phyloP scores from a whole-genome alignment of 352 stramenopile species.

The Pythium vanterpoolii region DNA sequence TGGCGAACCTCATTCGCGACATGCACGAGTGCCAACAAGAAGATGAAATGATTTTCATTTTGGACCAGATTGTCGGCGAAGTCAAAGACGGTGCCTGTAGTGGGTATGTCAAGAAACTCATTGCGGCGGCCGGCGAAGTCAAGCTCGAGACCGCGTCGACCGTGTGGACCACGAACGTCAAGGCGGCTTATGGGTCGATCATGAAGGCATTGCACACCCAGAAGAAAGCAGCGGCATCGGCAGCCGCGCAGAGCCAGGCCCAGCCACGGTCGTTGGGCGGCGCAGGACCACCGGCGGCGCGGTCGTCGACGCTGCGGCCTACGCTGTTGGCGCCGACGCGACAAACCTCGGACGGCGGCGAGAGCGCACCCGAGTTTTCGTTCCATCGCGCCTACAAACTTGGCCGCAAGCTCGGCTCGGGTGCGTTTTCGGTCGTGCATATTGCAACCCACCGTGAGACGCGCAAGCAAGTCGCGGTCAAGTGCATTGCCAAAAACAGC shows the following conservation, averaged over 20 bases:
- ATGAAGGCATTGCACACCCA: slow-evolving; percentile 71
- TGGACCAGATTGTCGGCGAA: slow-evolving; percentile 79
- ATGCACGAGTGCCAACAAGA: slow-evolving; percentile 69
- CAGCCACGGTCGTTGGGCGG: not conserved
- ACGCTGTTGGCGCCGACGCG: slow-evolving; percentile 25
- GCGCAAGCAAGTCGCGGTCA: slow-evolving; percentile 76
- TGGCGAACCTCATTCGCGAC: slow-evolving; percentile 73
- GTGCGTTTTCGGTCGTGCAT: slow-evolving; percentile 88
- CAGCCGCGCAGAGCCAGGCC: not conserved
- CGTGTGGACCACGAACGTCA: slow-evolving; percentile 72
- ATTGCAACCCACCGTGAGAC: slow-evolving; percentile 72
- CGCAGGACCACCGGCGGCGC: slow-evolving; percentile 22
- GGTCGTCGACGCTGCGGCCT: slow-evolving; percentile 24
- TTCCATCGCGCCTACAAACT: slow-evolving; percentile 82
- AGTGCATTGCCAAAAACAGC: slow-evolving; percentile 66
- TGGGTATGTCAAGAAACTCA: slow-evolving; percentile 70
- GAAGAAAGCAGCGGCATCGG: slow-evolving; percentile 13
- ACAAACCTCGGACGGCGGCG: slow-evolving; percentile 46
- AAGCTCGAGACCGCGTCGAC: slow-evolving; percentile 57
- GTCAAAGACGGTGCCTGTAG: slow-evolving; percentile 60
- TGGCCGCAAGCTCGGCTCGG: slow-evolving; percentile 79
- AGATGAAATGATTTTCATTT: slow-evolving; percentile 82
- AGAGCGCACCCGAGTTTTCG: slow-evolving; percentile 34
- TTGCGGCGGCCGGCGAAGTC: slow-evolving; percentile 63
- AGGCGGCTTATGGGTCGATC: slow-evolving; percentile 68